Evolutionary conservation across 1,284 basidiomycete species (phyloP).

Genomic region (Rhodotorula sp.): DNA sequence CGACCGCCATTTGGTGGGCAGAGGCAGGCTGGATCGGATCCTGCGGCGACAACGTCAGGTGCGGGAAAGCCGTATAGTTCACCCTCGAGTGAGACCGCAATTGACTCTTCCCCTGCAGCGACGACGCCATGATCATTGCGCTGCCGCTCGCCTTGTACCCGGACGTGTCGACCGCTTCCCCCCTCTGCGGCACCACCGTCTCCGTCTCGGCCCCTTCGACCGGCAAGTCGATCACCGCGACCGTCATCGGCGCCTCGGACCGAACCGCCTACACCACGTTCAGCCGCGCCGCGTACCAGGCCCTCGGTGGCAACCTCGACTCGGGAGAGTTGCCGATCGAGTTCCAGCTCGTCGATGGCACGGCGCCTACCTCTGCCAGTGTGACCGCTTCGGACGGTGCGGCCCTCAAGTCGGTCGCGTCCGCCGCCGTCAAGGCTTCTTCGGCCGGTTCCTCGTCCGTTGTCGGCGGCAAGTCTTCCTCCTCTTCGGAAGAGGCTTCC

Average conservation of each 20-base stretch:
- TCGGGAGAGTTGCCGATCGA: constrained; percentile 23
- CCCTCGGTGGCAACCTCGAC: constrained; percentile 30
- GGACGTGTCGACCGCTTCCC: constrained; percentile 9
- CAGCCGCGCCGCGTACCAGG: constrained; percentile 14
- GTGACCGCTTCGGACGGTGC: constrained; percentile 5
- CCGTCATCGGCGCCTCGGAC: constrained; percentile 23
- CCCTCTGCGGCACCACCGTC: constrained; percentile 21
- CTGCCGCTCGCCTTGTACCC: constrained; percentile 31
- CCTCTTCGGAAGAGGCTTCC: too few species aligned
- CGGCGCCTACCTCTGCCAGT: background rate
- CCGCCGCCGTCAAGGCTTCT: background rate
- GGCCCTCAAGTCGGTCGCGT: constrained; percentile 8
- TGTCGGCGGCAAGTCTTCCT: background rate
- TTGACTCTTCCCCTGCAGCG: background rate
- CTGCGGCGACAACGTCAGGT: constrained; percentile 23
- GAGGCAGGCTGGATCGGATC: constrained; percentile 23
- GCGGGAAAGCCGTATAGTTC: too few species aligned
- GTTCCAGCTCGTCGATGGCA: constrained; percentile 17
- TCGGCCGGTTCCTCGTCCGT: constrained; percentile 6
- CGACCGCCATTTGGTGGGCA: constrained; percentile 29
- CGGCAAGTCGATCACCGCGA: constrained; percentile 23
- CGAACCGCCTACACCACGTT: constrained; percentile 29
- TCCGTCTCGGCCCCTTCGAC: constrained; percentile 13
- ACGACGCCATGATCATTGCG: constrained; percentile 16
- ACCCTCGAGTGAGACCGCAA: too few species aligned